Evolutionary conservation across 2,329 filamentous ascomycete species (phyloP), one percentile per base, ranked within the genome.

Genomic region (Paecilomyces sp.): DNA sequence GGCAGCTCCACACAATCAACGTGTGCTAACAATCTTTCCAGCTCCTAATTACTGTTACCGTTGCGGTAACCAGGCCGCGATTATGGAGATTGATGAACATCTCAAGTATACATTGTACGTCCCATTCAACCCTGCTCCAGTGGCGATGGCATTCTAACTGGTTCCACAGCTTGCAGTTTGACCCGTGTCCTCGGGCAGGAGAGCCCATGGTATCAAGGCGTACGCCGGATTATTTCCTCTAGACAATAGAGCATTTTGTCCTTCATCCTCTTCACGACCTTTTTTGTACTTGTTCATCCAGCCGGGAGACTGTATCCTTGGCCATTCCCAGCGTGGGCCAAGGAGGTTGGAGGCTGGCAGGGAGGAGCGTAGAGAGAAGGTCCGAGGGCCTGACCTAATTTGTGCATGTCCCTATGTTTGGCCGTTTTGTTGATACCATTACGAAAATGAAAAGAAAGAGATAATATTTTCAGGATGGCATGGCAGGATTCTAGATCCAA

Each of bases 21-120:
- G 22, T 28, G 18, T 31, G 22, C 31, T 54, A 2, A 47, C 13
- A 18, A 47, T 52, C 28, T 6, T 3, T 8, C 18, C 66, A 88
- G 90, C 90, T 58, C 90, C 90, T 64, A 93, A 93, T 77, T 99
- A 99, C 83, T 99, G 93, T 82, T 97, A 99, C 83, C 87, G 94
- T 76, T 99, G 94, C 74, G 94, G 94, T 73, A 99, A 99, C 79
- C 94, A 97, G 79, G 94, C 94, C 60, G 94, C 94, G n/a, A 97
- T 99, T 76, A 99, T 99, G 94, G 94, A 97, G 79, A 99, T 99
- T 77, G 94, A 97, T 67, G 94, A 99, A 80, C 92, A 97, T 77
- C 81, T 99, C 74, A 97, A 99, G 83, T 99, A 97, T 80, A 97
- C 94, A 72, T 97, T 99, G 93, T 97, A 85, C 78, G 92, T 87